These are phyloP conservation scores for Mallotus nudiflorus DNA, from an alignment of 345 rosid species.

Conservation along the genomic window DNA sequence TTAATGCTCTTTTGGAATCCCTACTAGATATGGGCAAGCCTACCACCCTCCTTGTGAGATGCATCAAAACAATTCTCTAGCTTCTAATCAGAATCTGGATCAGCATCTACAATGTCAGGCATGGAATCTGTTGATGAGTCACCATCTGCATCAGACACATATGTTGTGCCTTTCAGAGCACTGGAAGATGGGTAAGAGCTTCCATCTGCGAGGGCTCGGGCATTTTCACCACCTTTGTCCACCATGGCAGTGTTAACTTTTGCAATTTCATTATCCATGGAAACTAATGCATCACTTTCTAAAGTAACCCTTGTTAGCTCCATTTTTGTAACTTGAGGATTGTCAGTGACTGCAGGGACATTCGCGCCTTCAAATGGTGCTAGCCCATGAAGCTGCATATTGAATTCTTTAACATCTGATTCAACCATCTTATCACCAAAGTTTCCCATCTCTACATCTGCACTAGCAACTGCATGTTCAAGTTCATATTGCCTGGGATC, in stretches of 20 bases:
- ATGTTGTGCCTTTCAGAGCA: constrained; percentile 23
- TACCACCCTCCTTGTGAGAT: not conserved
- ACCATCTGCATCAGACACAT: constrained; percentile 21
- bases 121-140: constrained; percentile 40
- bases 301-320: no score
- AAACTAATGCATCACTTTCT: not conserved
- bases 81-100: constrained; percentile 48
- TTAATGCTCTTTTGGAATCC: not conserved
- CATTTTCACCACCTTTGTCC: constrained; percentile 12
- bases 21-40: not conserved
- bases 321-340: no score
- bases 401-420: constrained; percentile 30
- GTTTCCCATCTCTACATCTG: constrained; percentile 21
- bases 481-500: constrained; percentile 21
- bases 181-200: not conserved
- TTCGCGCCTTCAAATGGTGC: constrained; percentile 24
- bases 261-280: constrained; percentile 8
- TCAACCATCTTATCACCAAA: constrained; percentile 33
- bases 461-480: constrained; percentile 26
- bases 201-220: not conserved
- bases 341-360: constrained; percentile 14
- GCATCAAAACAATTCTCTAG: not conserved
- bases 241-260: constrained; percentile 16
- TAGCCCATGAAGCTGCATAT: constrained; percentile 29
- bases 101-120: constrained; percentile 48